A percentile compares a stretch with the other conserved stretches of the same genome.
These are phyloP conservation scores for Cryptomeria japonica DNA, from an alignment of 75 land plant species.

Conservation along the genomic window DNA sequence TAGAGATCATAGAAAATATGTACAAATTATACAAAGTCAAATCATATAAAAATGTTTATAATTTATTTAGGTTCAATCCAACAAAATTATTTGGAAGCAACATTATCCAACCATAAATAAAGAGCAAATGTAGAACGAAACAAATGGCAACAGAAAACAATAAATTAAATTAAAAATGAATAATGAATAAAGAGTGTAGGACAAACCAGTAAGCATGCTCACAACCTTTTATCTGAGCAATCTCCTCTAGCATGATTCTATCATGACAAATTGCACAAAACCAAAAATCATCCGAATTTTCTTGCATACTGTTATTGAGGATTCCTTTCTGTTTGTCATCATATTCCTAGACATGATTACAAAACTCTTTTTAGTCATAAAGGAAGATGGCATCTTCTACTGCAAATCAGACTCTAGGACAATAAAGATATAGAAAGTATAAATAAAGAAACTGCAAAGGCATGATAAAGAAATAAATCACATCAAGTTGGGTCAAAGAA, in stretches of 20 bases:
- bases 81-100: not conserved
- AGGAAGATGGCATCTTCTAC: not conserved
- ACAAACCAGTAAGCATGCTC: conserved; percentile 98
- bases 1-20: not conserved
- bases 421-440: not conserved
- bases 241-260: conserved; percentile 67
- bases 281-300: conserved; percentile 20
- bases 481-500: not conserved
- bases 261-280: conserved; percentile 91
- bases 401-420: not conserved
- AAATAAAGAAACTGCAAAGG: not conserved
- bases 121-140: not conserved
- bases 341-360: not conserved
- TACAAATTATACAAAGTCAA: not conserved
- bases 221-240: conserved; percentile 94
- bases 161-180: not conserved
- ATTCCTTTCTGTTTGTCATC: not conserved
- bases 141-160: not conserved
- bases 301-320: not conserved
- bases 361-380: not conserved
- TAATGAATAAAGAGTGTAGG: not conserved
- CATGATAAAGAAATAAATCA: not conserved
- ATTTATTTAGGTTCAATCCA: not conserved
- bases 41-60: not conserved
- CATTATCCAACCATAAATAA: conserved; percentile 7